These are phyloP conservation scores for Oxyria digyna DNA, from an alignment of 148 eudicot genomes.

Conservation along the genomic window DNA sequence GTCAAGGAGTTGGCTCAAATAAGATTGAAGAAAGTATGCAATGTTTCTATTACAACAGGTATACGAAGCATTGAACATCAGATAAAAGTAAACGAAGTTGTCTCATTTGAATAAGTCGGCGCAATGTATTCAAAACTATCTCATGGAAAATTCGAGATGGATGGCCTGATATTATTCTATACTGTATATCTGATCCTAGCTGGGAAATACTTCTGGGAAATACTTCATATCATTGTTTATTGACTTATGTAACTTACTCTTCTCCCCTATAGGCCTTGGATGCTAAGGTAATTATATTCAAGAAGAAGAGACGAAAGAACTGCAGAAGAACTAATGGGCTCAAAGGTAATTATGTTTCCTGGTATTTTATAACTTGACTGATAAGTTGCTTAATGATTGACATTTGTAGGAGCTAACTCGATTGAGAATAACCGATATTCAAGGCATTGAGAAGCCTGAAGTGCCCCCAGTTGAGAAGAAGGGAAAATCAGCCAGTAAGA, in stretches of 20 bases:
- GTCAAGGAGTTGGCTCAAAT: no score
- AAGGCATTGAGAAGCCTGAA: conserved; percentile 81
- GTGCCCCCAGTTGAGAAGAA: conserved; percentile 22
- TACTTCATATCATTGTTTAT: neutral
- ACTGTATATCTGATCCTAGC: neutral
- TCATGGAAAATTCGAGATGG: neutral
- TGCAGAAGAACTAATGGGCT: conserved; percentile 87
- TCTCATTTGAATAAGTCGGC: neutral
- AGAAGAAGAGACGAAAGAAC: conserved; percentile 96
- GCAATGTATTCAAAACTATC: neutral
- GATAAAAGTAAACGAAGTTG: neutral
- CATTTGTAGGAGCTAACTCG: conserved; percentile 67
- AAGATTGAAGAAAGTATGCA: no score
- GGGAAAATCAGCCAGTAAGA: conserved; percentile 23
- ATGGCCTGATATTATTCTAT: neutral
- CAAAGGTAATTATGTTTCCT: conserved; percentile 41
- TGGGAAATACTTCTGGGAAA: neutral
- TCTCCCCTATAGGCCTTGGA: conserved; percentile 58
- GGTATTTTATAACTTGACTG: neutral
- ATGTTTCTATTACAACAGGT: no score
- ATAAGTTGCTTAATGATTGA: conserved; percentile 5
- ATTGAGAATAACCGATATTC: conserved; percentile 74
- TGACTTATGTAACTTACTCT: neutral
- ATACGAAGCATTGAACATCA: no score
- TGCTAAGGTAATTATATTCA: conserved; percentile 92